phyloP scores from a whole-genome alignment of 371 early-diverging fungal genomes.

The Parasitella parasitica region DNA sequence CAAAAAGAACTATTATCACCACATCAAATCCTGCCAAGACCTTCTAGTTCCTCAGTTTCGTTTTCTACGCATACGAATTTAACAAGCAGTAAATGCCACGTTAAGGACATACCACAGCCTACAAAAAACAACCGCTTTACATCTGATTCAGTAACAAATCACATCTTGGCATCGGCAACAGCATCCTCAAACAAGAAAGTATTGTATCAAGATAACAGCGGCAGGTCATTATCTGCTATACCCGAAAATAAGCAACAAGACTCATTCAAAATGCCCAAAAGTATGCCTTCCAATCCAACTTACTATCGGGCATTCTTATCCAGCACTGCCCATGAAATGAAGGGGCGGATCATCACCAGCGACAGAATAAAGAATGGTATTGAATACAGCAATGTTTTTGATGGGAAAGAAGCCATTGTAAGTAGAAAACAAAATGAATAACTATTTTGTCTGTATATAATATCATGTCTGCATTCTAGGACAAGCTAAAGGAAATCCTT shows the following conservation, averaged over 20 bases:
- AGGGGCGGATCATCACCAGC: slow-evolving; percentile 39
- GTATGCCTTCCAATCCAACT: not conserved
- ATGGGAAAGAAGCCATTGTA: slow-evolving; percentile 84
- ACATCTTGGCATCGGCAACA: not conserved
- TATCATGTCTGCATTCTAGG: slow-evolving; percentile 39
- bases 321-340: slow-evolving; percentile 72
- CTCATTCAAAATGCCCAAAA: not conserved
- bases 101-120: not conserved
- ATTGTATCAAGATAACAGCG: not conserved
- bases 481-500: slow-evolving; percentile 57
- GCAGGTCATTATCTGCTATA: not conserved
- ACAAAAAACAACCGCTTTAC: not conserved
- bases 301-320: slow-evolving; percentile 79
- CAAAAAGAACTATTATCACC: not conserved
- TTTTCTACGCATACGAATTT: not conserved
- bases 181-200: not conserved
- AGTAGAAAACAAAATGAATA: not conserved
- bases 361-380: slow-evolving; percentile 73
- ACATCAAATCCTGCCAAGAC: slow-evolving; percentile 3
- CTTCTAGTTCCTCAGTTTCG: not conserved
- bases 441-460: not conserved
- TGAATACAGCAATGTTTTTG: slow-evolving; percentile 78
- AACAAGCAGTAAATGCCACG: not conserved
- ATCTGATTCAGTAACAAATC: not conserved
- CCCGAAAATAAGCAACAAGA: slow-evolving; percentile 3